Evolutionary conservation across 352 stramenopile species (phyloP).

Genomic region (Plasmopara halstedii): DNA sequence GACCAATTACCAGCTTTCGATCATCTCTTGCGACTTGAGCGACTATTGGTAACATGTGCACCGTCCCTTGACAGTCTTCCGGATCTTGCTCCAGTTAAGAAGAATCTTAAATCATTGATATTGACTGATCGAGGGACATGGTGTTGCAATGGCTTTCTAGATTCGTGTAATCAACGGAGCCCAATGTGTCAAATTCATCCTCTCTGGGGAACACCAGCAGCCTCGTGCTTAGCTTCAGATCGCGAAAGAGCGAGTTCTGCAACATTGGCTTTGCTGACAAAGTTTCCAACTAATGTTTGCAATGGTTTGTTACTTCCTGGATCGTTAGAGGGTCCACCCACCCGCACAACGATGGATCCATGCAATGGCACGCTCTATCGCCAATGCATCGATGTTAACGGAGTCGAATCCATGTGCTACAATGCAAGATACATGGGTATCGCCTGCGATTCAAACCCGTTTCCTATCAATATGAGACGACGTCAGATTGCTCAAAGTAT

Average conservation of each 20-base stretch:
- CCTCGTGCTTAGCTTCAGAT: constrained; percentile 6
- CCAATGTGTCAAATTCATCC: constrained; percentile 16
- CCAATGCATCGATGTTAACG: constrained; percentile 14
- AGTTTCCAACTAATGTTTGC: constrained; percentile 18
- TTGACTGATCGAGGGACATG: constrained; percentile 9
- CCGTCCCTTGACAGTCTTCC: constrained; percentile 10
- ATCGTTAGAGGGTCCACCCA: constrained; percentile 9
- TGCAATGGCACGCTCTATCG: constrained; percentile 38
- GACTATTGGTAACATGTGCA: constrained; percentile 14
- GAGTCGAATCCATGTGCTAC: constrained; percentile 26
- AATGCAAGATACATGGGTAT: constrained; percentile 26
- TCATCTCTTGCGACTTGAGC: constrained; percentile 12
- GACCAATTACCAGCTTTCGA: constrained; percentile 15
- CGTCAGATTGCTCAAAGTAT: constrained; percentile 17
- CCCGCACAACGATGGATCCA: constrained; percentile 11
- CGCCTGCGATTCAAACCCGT: constrained; percentile 15
- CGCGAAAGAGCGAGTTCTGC: constrained; percentile 4
- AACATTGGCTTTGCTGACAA: constrained; percentile 13
- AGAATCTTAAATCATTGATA: constrained; percentile 12
- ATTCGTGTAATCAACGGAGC: constrained; percentile 9
- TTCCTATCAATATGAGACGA: constrained; percentile 19
- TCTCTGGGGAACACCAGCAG: constrained; percentile 15
- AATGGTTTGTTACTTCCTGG: constrained; percentile 7
- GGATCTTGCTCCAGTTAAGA: constrained; percentile 13
- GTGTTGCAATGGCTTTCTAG: constrained; percentile 32